phyloP scores from a whole-genome alignment of 345 rosid species.

The Citrus maxima region DNA sequence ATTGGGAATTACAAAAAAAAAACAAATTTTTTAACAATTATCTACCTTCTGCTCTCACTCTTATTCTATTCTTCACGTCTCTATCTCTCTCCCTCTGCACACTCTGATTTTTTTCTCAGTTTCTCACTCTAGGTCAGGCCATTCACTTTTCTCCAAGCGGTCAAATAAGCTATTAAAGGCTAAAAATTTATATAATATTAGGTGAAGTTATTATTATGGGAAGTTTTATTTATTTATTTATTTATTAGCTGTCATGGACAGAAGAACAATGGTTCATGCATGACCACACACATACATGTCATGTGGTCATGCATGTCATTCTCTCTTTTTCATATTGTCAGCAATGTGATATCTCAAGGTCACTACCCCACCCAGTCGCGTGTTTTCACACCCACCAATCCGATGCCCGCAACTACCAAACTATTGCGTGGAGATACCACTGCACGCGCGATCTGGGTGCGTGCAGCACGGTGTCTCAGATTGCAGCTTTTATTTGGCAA shows the following conservation, averaged over 20 bases:
- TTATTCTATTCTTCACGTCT: slow-evolving; percentile 19
- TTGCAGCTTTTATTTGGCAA: not conserved
- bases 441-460: not conserved
- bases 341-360: not conserved
- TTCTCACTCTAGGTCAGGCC: slow-evolving; percentile 9
- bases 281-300: slow-evolving; percentile 3
- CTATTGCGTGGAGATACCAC: too few species aligned
- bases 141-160: slow-evolving; percentile 31
- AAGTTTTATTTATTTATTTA: not conserved
- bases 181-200: not conserved
- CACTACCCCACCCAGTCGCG: not conserved
- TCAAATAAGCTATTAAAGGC: slow-evolving; percentile 15
- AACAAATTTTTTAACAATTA: not conserved
- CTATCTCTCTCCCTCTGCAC: slow-evolving; percentile 3
- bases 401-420: not conserved
- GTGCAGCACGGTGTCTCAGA: not conserved
- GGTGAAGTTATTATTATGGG: not conserved
- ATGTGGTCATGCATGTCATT: slow-evolving; percentile 7
- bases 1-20: not conserved
- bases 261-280: not conserved
- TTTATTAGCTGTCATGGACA: slow-evolving; percentile 14
- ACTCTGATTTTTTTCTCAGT: not conserved
- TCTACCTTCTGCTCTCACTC: slow-evolving; percentile 5
- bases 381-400: not conserved
- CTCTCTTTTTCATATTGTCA: not conserved